phyloP scores from a whole-genome alignment of 1,284 basidiomycete species.

The Gomphus bonarii region DNA sequence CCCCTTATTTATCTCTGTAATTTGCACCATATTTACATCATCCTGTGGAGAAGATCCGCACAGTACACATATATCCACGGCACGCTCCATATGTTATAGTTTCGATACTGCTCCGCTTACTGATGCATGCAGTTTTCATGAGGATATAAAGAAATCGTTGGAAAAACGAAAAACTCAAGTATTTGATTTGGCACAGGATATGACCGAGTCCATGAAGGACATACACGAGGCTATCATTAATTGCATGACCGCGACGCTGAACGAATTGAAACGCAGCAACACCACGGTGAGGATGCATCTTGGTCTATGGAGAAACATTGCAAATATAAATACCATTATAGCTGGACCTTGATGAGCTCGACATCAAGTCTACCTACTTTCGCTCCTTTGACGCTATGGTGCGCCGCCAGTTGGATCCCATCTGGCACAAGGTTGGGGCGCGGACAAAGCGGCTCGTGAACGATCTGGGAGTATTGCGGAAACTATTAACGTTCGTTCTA shows the following conservation, averaged over 20 bases:
- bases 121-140: conserved; percentile 64
- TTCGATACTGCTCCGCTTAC: background rate
- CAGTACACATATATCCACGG: conserved; percentile 89
- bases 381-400: conserved; percentile 89
- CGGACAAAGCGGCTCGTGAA: conserved; percentile 87
- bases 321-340: conserved; percentile 24
- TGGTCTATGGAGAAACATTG: background rate
- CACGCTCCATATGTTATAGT: conserved; percentile 19
- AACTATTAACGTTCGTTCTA: conserved; percentile 63
- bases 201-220: conserved; percentile 81
- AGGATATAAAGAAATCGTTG: conserved; percentile 71
- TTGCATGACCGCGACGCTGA: conserved; percentile 87
- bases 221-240: conserved; percentile 92
- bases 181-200: conserved; percentile 81
- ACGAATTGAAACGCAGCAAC: conserved; percentile 86
- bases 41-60: conserved; percentile 28
- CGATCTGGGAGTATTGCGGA: conserved; percentile 80
- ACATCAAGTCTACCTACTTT: conserved; percentile 91
- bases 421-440: conserved; percentile 94
- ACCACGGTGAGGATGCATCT: conserved; percentile 45
- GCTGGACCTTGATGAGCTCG: conserved; percentile 92
- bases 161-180: conserved; percentile 83
- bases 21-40: background rate
- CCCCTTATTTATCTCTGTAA: background rate
- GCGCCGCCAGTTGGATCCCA: conserved; percentile 79